A percentile compares a stretch with the other conserved stretches of the same genome.
Evolutionary conservation across 805 yeast species (phyloP).

Genomic region (Ogataea saltuana): DNA sequence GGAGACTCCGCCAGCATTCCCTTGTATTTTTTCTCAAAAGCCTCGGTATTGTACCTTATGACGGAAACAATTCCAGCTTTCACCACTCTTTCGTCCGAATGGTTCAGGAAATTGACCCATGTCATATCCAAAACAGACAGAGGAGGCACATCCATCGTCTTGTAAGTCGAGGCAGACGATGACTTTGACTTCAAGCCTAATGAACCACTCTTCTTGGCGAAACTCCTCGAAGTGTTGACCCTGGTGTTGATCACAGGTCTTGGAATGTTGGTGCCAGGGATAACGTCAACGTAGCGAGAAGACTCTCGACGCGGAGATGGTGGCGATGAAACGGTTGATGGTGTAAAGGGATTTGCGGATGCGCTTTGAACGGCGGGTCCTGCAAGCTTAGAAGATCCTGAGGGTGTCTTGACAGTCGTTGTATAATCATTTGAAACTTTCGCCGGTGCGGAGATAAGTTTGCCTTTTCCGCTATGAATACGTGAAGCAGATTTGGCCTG

Average conservation of each 20-base stretch:
- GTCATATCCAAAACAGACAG: conserved; percentile 55
- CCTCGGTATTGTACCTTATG: conserved; percentile 44
- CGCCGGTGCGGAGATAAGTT: neutral
- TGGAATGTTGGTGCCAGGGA: conserved; percentile 61
- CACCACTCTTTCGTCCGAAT: conserved; percentile 60
- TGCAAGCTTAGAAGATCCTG: no score
- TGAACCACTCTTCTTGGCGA: conserved; percentile 13
- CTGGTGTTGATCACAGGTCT: conserved; percentile 49
- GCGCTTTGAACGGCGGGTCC: neutral
- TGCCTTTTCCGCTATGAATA: neutral
- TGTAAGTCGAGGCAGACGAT: conserved; percentile 9
- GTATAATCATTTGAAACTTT: no score
- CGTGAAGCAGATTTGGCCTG: neutral
- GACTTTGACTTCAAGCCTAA: conserved; percentile 16
- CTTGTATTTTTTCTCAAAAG: conserved; percentile 55
- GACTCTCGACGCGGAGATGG: conserved; percentile 16
- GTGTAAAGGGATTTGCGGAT: conserved; percentile 8
- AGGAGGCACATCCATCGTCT: conserved; percentile 41
- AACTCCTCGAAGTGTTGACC: conserved; percentile 23
- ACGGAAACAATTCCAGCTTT: conserved; percentile 56
- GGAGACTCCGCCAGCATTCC: conserved; percentile 64
- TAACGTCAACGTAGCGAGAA: conserved; percentile 39
- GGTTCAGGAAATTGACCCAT: conserved; percentile 56
- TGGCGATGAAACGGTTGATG: conserved; percentile 10
- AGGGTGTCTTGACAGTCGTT: no score